Evolutionary conservation across 805 yeast genomes (phyloP).

Genomic region (Wickerhamiella hasegawae): DNA sequence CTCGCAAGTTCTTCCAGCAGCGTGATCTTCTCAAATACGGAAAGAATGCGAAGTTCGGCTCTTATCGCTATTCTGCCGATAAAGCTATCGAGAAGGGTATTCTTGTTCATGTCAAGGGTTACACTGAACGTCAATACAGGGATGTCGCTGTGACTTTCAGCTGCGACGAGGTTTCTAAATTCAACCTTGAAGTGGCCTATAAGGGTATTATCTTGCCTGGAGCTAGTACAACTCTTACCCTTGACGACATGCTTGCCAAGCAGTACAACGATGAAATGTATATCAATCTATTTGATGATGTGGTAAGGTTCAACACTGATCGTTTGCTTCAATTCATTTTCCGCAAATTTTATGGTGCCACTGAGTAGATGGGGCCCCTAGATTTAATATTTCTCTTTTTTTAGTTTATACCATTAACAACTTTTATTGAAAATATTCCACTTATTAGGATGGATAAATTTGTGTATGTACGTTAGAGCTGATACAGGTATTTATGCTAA

Average conservation of each 20-base stretch:
- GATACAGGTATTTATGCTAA: too few species aligned
- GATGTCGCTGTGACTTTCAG: slow-evolving; percentile 61
- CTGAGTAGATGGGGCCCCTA: neutral
- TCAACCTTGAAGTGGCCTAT: slow-evolving; percentile 58
- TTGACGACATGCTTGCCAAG: slow-evolving; percentile 54
- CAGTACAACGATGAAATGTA: slow-evolving; percentile 53
- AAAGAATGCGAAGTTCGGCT: slow-evolving; percentile 47
- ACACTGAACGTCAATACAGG: slow-evolving; percentile 32
- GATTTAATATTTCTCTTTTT: neutral
- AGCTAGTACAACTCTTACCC: slow-evolving; percentile 34
- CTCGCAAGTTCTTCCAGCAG: slow-evolving; percentile 62
- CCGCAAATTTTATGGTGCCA: slow-evolving; percentile 52
- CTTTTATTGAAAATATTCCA: too few species aligned
- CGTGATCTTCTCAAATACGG: slow-evolving; percentile 52
- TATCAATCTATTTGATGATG: slow-evolving; percentile 46
- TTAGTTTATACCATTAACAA: too few species aligned
- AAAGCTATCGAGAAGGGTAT: slow-evolving; percentile 61
- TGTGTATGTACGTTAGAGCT: too few species aligned
- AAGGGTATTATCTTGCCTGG: slow-evolving; percentile 45
- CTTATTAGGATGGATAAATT: too few species aligned
- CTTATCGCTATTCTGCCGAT: slow-evolving; percentile 60
- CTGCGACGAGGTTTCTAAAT: slow-evolving; percentile 57
- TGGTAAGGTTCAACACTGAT: slow-evolving; percentile 54
- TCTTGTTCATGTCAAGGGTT: slow-evolving; percentile 42
- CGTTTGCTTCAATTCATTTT: slow-evolving; percentile 54